Conservation (phyloP, 768 basidiomycete genomes). For the Rhodosporidiobolus odoratus region DNA sequence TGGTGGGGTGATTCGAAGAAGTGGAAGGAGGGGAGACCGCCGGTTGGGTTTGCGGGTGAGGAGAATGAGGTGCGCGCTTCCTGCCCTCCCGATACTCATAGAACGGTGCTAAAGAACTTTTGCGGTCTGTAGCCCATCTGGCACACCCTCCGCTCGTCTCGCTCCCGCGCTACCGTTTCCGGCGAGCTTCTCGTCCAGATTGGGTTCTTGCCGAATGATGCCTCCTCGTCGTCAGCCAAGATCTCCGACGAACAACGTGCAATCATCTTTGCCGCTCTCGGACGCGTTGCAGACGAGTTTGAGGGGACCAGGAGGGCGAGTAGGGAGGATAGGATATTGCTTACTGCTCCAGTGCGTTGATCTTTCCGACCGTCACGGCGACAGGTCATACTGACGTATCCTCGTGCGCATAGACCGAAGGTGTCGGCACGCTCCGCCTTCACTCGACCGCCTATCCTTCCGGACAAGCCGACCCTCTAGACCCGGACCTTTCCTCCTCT, state of each 20-base stretch:
- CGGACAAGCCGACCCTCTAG: constrained; percentile 50
- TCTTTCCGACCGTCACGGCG: not conserved
- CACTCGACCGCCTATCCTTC: constrained; percentile 26
- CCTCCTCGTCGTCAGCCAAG: not conserved
- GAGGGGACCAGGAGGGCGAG: constrained; percentile 62
- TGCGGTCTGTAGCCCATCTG: constrained; percentile 51
- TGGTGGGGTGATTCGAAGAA: constrained; percentile 57
- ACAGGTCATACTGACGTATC: constrained; percentile 1
- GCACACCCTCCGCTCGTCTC: constrained; percentile 51
- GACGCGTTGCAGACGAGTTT: constrained; percentile 15
- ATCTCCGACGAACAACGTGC: constrained; percentile 50
- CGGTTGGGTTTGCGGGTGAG: constrained; percentile 56
- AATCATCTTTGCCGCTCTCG: constrained; percentile 40
- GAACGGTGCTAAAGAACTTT: not conserved
- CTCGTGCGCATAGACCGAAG: constrained; percentile 62
- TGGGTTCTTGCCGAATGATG: constrained; percentile 52
- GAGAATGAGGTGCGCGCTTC: constrained; percentile 61
- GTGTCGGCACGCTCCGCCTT: constrained; percentile 65
- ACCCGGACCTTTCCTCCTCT: constrained; percentile 46
- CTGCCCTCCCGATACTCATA: not conserved
- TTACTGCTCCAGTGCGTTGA: constrained; percentile 62
- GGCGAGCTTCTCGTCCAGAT: constrained; percentile 61
- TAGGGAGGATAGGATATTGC: constrained; percentile 55
- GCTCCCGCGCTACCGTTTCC: constrained; percentile 53
- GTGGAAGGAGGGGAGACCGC: constrained; percentile 48